phyloP scores from a whole-genome alignment of 139 green algal genomes.

The Picochlorum sp. region DNA sequence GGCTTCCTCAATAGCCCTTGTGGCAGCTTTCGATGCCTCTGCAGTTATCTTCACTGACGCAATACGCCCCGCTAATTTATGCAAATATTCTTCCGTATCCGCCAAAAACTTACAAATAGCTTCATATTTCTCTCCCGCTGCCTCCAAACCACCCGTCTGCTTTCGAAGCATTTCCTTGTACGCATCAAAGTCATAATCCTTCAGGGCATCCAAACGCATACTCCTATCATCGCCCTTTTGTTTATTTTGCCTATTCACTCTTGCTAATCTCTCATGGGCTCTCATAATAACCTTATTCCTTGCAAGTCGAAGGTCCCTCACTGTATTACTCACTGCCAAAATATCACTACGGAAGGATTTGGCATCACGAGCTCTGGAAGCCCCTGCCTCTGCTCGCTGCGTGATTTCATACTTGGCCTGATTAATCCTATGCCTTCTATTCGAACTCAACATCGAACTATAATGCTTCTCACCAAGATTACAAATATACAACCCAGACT shows the following conservation, averaged over 20 bases:
- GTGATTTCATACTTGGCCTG: slow-evolving; percentile 31
- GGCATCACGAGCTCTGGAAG: slow-evolving; percentile 28
- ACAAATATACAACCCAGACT: slow-evolving; percentile 53
- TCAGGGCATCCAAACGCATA: slow-evolving; percentile 59
- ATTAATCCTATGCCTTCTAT: slow-evolving; percentile 37
- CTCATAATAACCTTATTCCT: slow-evolving; percentile 38
- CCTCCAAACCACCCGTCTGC: slow-evolving; percentile 3
- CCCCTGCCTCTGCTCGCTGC: slow-evolving; percentile 25
- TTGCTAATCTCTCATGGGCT: slow-evolving; percentile 46
- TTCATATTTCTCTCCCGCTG: slow-evolving; percentile 36
- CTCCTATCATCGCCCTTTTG: slow-evolving; percentile 32
- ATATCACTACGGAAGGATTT: slow-evolving; percentile 16
- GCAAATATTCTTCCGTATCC: slow-evolving; percentile 93
- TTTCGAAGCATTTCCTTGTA: slow-evolving; percentile 83
- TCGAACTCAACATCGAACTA: slow-evolving; percentile 49
- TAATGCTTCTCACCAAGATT: slow-evolving; percentile 67
- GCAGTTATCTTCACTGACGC: slow-evolving; percentile 56
- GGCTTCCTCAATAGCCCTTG: slow-evolving; percentile 42
- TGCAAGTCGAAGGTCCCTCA: slow-evolving; percentile 21
- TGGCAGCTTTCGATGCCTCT: slow-evolving; percentile 46
- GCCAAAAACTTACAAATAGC: slow-evolving; percentile 70
- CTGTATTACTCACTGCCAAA: slow-evolving; percentile 10
- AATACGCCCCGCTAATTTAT: slow-evolving; percentile 80
- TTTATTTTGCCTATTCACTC: slow-evolving; percentile 32
- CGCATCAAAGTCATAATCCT: slow-evolving; percentile 90